These are phyloP conservation scores for Talaromyces trachyspermus DNA, from an alignment of 495 filamentous ascomycete genomes.

Conservation along the genomic window DNA sequence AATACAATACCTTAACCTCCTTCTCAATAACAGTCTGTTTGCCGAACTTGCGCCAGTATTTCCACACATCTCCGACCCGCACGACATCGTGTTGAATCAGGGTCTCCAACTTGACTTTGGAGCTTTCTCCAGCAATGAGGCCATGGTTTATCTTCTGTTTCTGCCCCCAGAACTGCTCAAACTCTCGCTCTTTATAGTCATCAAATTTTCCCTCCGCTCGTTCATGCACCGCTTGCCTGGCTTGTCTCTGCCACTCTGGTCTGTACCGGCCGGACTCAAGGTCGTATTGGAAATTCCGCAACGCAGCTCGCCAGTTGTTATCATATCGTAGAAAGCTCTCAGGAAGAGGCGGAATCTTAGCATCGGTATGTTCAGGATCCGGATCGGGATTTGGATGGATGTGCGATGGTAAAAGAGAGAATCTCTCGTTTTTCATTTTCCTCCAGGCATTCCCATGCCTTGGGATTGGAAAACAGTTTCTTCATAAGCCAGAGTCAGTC, in stretches of 20 bases:
- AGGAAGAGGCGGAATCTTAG: constrained; percentile 33
- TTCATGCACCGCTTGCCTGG: constrained; percentile 52
- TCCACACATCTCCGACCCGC: constrained; percentile 45
- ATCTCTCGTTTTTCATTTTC: constrained; percentile 49
- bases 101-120: constrained; percentile 39
- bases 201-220: constrained; percentile 65
- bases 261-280: constrained; percentile 55
- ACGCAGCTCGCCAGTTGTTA: constrained; percentile 39
- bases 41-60: constrained; percentile 29
- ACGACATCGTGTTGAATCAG: constrained; percentile 40
- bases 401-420: constrained; percentile 48
- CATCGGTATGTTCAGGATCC: constrained; percentile 17
- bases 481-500: constrained; percentile 21
- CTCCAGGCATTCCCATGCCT: constrained; percentile 52
- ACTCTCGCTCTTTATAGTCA: constrained; percentile 55
- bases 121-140: constrained; percentile 40
- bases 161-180: constrained; percentile 65
- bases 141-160: constrained; percentile 40
- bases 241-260: constrained; percentile 58
- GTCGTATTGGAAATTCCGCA: constrained; percentile 52
- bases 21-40: constrained; percentile 38
- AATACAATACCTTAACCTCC: constrained; percentile 35
- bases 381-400: constrained; percentile 30
- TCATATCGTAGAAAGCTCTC: constrained; percentile 43
- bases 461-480: constrained; percentile 48